Evolutionary conservation across 495 filamentous ascomycete species (phyloP).

Genomic region (Friedmanniomyces simplex): DNA sequence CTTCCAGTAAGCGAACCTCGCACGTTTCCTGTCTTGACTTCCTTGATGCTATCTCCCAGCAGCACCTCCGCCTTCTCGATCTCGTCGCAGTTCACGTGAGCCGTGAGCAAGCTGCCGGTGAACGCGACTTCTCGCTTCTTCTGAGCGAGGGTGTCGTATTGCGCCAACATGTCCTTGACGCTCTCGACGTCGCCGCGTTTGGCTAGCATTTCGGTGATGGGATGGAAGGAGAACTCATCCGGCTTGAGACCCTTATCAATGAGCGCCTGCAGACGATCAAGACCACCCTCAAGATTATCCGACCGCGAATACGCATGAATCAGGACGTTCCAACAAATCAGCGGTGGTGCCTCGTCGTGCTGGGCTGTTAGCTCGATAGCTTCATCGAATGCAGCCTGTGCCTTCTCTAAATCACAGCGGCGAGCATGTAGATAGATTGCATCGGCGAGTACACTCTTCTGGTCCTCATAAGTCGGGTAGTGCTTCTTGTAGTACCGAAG

Average conservation of each 20-base stretch:
- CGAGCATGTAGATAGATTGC: slow-evolving; percentile 58
- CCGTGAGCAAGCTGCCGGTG: slow-evolving; percentile 54
- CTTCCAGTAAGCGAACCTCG: slow-evolving; percentile 39
- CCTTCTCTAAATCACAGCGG: slow-evolving; percentile 48
- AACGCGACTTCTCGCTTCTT: slow-evolving; percentile 42
- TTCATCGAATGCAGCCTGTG: slow-evolving; percentile 46
- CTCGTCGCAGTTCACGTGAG: slow-evolving; percentile 43
- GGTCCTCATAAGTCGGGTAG: slow-evolving; percentile 25
- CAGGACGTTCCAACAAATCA: slow-evolving; percentile 62
- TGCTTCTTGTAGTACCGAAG: slow-evolving; percentile 42
- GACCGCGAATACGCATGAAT: slow-evolving; percentile 58
- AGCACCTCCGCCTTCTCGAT: slow-evolving; percentile 28
- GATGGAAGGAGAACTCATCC: slow-evolving; percentile 53
- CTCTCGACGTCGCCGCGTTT: slow-evolving; percentile 64
- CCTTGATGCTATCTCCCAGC: slow-evolving; percentile 27
- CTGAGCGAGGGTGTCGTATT: slow-evolving; percentile 29
- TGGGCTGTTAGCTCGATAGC: slow-evolving; percentile 37
- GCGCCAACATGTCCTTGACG: slow-evolving; percentile 47
- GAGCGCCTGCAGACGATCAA: slow-evolving; percentile 49
- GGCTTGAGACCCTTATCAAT: slow-evolving; percentile 36
- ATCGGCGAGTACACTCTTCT: slow-evolving; percentile 29
- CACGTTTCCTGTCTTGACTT: neutral
- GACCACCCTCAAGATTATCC: slow-evolving; percentile 52
- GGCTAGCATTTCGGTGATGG: slow-evolving; percentile 60
- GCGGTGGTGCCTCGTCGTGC: slow-evolving; percentile 44